These are phyloP conservation scores for Posidonia oceanica DNA, from an alignment of 116 monocot genomes.

Conservation along the genomic window DNA sequence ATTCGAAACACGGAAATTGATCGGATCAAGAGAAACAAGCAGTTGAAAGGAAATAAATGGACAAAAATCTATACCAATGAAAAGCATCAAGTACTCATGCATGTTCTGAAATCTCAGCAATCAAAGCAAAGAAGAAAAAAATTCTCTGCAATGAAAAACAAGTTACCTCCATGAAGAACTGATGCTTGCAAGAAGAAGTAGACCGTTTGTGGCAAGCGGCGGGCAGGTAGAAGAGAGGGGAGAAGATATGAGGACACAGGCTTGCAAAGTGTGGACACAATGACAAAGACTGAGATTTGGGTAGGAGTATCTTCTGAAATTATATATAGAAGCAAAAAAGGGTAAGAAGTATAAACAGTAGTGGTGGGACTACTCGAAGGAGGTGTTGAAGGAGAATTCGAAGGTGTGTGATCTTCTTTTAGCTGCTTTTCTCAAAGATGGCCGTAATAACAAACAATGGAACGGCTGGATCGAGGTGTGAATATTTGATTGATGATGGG, in stretches of 20 bases:
- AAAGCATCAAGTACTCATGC: background rate
- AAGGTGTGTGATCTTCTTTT: slow-evolving; percentile 18
- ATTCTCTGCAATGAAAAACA: background rate
- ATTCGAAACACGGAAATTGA: too few relatives aligned
- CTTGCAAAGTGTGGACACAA: background rate
- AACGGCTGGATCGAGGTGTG: slow-evolving; percentile 13
- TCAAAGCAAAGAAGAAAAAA: background rate
- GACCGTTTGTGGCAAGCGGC: background rate
- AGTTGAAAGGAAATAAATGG: background rate
- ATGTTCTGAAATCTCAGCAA: background rate
- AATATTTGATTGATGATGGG: slow-evolving; percentile 9
- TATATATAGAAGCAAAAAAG: slow-evolving; percentile 1
- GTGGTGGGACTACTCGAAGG: background rate
- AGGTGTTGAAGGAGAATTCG: slow-evolving; percentile 1
- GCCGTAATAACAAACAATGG: slow-evolving; percentile 13
- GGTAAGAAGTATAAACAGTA: background rate
- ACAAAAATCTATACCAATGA: background rate
- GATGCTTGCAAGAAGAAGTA: background rate
- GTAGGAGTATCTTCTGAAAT: slow-evolving; percentile 2
- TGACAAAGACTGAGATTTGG: background rate
- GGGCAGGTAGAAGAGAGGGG: background rate
- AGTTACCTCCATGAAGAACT: slow-evolving; percentile 6
- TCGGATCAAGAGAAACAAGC: too few relatives aligned
- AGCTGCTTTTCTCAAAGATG: slow-evolving; percentile 31
- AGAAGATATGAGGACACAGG: background rate